A percentile compares a stretch with the other conserved stretches of the same genome.
These are phyloP conservation scores for Russula sp. DNA, from an alignment of 768 basidiomycete genomes.

Conservation along the genomic window DNA sequence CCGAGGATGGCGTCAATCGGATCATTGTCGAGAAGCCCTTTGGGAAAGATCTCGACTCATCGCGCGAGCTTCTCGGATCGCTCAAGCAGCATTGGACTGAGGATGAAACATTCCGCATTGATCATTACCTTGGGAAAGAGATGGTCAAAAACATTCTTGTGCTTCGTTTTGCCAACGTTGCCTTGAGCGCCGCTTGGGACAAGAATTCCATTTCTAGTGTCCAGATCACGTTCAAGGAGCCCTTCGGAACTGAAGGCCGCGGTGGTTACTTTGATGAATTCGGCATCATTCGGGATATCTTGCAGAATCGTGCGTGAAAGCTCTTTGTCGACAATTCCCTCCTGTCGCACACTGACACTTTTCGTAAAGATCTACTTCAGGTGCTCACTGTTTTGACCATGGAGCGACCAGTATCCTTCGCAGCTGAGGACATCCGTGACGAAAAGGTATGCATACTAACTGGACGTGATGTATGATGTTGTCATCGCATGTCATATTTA, in stretches of 20 bases:
- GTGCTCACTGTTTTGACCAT: conserved; percentile 93
- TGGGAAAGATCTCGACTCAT: conserved; percentile 88
- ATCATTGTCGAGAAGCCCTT: conserved; percentile 99
- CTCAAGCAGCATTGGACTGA: conserved; percentile 90
- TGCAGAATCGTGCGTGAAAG: conserved; percentile 88
- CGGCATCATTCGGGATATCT: conserved; percentile 95
- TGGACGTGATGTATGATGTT: not conserved
- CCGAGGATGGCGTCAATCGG: conserved; percentile 71
- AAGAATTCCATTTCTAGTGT: conserved; percentile 95
- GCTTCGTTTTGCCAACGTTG: conserved; percentile 91
- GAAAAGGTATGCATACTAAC: conserved; percentile 69
- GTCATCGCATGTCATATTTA: conserved; percentile 16
- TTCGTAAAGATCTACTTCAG: conserved; percentile 77
- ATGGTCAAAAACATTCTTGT: conserved; percentile 99
- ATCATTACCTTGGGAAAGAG: conserved; percentile 99
- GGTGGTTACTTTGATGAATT: conserved; percentile 99
- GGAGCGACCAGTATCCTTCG: conserved; percentile 97
- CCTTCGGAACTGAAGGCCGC: conserved; percentile 98
- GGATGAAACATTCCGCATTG: conserved; percentile 98
- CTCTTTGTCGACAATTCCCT: not conserved
- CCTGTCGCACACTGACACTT: not conserved
- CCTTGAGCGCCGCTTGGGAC: conserved; percentile 88
- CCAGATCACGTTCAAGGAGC: conserved; percentile 99
- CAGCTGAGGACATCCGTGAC: conserved; percentile 95
- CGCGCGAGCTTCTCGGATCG: conserved; percentile 68